These are phyloP conservation scores for Berkeleyomyces basicola DNA, from an alignment of 2,329 filamentous ascomycete species.

Conservation along the genomic window DNA sequence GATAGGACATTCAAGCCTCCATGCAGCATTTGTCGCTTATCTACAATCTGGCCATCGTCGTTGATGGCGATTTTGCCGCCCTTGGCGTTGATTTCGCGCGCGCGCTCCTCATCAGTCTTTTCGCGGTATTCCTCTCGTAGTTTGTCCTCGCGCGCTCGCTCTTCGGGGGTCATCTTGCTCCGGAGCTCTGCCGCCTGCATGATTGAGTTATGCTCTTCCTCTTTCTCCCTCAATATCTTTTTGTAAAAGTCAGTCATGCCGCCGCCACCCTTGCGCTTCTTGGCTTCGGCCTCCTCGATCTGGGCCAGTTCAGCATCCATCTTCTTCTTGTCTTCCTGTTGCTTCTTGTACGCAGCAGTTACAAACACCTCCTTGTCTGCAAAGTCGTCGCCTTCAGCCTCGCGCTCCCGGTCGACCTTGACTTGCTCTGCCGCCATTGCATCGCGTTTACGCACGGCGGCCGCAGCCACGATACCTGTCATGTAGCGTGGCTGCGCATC, in stretches of 20 bases:
- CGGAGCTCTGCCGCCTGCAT: slow-evolving; percentile 48
- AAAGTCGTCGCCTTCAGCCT: slow-evolving; percentile 65
- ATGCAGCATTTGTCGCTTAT: slow-evolving; percentile 63
- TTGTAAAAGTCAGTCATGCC: slow-evolving; percentile 70
- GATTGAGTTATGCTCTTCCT: slow-evolving; percentile 51
- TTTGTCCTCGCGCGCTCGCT: slow-evolving; percentile 18
- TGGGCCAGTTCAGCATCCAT: slow-evolving; percentile 56
- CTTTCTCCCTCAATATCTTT: slow-evolving; percentile 52
- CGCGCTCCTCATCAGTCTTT: slow-evolving; percentile 46
- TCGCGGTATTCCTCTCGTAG: slow-evolving; percentile 21
- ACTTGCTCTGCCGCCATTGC: slow-evolving; percentile 66
- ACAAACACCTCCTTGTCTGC: slow-evolving; percentile 77
- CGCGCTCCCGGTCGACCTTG: slow-evolving; percentile 59
- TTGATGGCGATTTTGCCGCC: slow-evolving; percentile 51
- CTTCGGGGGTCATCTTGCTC: slow-evolving; percentile 26
- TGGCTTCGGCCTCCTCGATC: slow-evolving; percentile 46
- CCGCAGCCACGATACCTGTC: slow-evolving; percentile 53
- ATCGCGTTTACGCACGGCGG: slow-evolving; percentile 62
- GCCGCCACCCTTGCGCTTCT: slow-evolving; percentile 39
- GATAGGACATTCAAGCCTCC: slow-evolving; percentile 59
- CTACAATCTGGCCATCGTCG: slow-evolving; percentile 68
- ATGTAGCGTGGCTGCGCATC: slow-evolving; percentile 65
- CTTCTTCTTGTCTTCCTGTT: slow-evolving; percentile 57
- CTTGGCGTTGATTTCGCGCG: slow-evolving; percentile 47
- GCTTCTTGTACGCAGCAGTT: slow-evolving; percentile 64